Evolutionary conservation across 2,329 filamentous ascomycete genomes (phyloP), one percentile per base, ranked within the genome.

Genomic region (Sporothrix globosa): DNA sequence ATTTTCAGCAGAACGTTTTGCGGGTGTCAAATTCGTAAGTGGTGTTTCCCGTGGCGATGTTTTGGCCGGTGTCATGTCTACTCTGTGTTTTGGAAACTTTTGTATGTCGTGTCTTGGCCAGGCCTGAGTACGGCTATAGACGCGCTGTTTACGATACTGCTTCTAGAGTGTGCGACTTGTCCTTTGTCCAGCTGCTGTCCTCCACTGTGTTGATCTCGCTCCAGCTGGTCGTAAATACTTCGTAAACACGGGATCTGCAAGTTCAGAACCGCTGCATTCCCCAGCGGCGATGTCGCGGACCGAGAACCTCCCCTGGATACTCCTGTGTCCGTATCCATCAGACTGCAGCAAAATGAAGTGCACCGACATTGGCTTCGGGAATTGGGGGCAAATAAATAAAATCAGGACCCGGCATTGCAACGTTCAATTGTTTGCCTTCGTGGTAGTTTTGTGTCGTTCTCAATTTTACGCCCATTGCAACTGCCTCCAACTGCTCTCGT

Each of bases 141-240:
- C 14, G 39, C 34, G 52, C 21, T 39, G 67, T 13, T 9, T 44
- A 21, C 24, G 39, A 50, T 54, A 54, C 68, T 63, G 58, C 10
- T 44, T 17, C 41, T 48, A 34, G 21, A 4, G 52, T 30, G 24
- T 34, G 17, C 69, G 21, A n/a, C 44, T 2, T 48, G 53, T 17
- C 63, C 63, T 67, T 56, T 70, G 24, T 63, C 65, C 46, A 14
- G n/a, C n/a, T n/a, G n/a, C 69, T 17, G 21, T 21, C 27, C 65
- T 65, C 69, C 66, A 67, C 54, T 14, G 27, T 13, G 66, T 58
- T 67, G 52, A 46, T 63, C 30, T 52, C 63, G 66, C 58, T 27
- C 58, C 66, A 56, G 66, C 46, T 60, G 24, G 56, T 71, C 70
- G 70, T 69, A 71, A 71, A 69, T 71, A 69, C 70, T 71, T 71